Evolutionary conservation across 495 filamentous ascomycete species (phyloP).

Genomic region (Aspergillus olivimuriae): DNA sequence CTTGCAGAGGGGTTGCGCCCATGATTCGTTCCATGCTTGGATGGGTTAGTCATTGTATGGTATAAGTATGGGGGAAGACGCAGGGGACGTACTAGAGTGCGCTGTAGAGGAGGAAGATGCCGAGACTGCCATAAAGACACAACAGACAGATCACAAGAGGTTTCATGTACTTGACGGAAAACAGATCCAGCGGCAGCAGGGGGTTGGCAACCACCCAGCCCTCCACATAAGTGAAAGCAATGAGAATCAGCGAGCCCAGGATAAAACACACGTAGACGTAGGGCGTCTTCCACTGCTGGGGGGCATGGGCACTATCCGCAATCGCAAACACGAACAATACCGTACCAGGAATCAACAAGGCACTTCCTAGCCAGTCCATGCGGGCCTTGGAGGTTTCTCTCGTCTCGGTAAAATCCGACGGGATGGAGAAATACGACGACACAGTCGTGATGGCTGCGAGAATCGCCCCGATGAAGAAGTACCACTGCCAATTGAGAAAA

Average conservation of each 20-base stretch:
- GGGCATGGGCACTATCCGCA: conserved; percentile 66
- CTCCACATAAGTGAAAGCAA: conserved; percentile 60
- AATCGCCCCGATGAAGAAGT: conserved; percentile 70
- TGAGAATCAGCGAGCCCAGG: conserved; percentile 42
- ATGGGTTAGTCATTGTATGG: too few relatives aligned
- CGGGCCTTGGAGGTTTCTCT: conserved; percentile 29
- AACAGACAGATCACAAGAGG: conserved; percentile 62
- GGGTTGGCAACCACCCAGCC: conserved; percentile 68
- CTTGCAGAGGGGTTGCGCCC: conserved; percentile 56
- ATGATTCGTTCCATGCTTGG: conserved; percentile 60
- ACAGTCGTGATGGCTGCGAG: conserved; percentile 44
- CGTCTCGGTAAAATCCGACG: conserved; percentile 52
- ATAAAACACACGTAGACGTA: conserved; percentile 61
- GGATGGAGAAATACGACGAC: conserved; percentile 58
- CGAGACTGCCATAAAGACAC: conserved; percentile 69
- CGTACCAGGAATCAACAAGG: conserved; percentile 58
- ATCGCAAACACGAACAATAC: conserved; percentile 73
- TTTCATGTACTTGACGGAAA: conserved; percentile 65
- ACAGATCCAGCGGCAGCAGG: conserved; percentile 68
- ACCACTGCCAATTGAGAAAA: conserved; percentile 65
- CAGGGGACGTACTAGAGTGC: conserved; percentile 62
- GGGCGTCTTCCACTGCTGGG: conserved; percentile 63
- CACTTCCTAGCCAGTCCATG: conserved; percentile 68
- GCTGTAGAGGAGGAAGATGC: conserved; percentile 71
- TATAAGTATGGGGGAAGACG: not conserved